Evolutionary conservation across 345 rosid species (phyloP), one percentile per base, ranked within the genome.

Genomic region (Bruguiera gymnorhiza): DNA sequence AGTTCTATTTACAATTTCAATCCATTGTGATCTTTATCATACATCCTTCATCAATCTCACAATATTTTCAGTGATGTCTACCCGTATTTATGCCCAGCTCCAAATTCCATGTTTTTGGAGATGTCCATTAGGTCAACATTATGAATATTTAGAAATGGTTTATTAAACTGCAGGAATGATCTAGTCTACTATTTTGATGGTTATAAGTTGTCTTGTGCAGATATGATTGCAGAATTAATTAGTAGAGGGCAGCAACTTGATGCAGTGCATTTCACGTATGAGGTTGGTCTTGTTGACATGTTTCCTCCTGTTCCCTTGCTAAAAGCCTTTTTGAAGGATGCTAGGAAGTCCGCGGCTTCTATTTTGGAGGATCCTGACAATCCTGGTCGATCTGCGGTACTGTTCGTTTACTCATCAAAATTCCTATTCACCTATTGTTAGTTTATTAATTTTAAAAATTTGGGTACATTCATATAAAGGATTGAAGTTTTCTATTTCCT

Each of bases 241-340:
- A 87, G 86, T 63, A 84, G 85, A 82, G 98, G 97, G 65, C 98
- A 95, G 70, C 98, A 88, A 84, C 97, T 92, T 67, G 99, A 95
- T 83, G 99, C 99, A 19, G 94, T 95, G 76, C 99, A 95, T 86
- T 95, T 95, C 37, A 85, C 94, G 26, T 90, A 87, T 82, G 99
- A 92, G 79, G 96, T 89, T 73, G 97, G 98, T 20, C 96, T 95
- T 57, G 91, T 86, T 60, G 82, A 83, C 76, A 90, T 78, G 76
- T 95, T 92, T 75, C 99, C 94, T 48, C 89, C 98, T 50, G 96
- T 85, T 69, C 97, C 98, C 62, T 73, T 95, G 59, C 89, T 95
- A 60, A 95, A 86, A 82, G 82, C 97, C 31, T 95, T 86, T 79
- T 80, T 95, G 60, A 88, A 87, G 80, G 98, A 95, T 57, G 92